Conservation (phyloP, 2,329 filamentous ascomycete genomes). For the Cordyceps fumosorosea region DNA sequence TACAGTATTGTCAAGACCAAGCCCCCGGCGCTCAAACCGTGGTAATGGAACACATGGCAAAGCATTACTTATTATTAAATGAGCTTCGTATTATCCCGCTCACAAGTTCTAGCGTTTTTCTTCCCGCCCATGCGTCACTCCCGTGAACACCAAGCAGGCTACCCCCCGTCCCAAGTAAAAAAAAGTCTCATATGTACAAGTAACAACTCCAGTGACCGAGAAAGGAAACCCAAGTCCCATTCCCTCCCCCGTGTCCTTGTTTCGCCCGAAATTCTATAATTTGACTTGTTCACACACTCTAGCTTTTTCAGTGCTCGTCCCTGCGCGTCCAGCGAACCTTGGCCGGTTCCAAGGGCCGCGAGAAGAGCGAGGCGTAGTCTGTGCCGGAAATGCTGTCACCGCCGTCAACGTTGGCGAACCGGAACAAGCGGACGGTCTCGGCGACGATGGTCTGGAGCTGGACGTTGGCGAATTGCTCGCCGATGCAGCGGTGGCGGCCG, state of each 20-base stretch:
- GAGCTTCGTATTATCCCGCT: background rate
- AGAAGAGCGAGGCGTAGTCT: slow-evolving; percentile 66
- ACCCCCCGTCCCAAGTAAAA: background rate
- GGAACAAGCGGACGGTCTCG: slow-evolving; percentile 70
- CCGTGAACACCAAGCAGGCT: background rate
- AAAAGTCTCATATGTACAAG: background rate
- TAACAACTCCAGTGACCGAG: background rate
- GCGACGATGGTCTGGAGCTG: slow-evolving; percentile 83
- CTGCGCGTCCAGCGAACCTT: slow-evolving; percentile 70
- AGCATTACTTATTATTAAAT: background rate
- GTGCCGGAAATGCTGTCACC: slow-evolving; percentile 61
- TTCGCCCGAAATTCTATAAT: slow-evolving; percentile 1
- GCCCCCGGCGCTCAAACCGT: no score
- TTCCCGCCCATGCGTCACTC: background rate
- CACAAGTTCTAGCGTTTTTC: background rate
- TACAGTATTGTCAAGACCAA: background rate
- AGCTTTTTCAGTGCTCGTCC: slow-evolving; percentile 27
- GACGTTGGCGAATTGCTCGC: slow-evolving; percentile 91
- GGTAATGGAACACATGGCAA: no score
- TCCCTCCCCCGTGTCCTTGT: background rate
- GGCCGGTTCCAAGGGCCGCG: slow-evolving; percentile 63
- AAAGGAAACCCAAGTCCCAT: background rate
- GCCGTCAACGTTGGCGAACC: slow-evolving; percentile 70
- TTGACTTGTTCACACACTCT: background rate
- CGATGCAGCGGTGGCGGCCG: slow-evolving; percentile 88